Base-by-base conservation (phyloP, 345 rosid species). In the Salix viminalis region DNA sequence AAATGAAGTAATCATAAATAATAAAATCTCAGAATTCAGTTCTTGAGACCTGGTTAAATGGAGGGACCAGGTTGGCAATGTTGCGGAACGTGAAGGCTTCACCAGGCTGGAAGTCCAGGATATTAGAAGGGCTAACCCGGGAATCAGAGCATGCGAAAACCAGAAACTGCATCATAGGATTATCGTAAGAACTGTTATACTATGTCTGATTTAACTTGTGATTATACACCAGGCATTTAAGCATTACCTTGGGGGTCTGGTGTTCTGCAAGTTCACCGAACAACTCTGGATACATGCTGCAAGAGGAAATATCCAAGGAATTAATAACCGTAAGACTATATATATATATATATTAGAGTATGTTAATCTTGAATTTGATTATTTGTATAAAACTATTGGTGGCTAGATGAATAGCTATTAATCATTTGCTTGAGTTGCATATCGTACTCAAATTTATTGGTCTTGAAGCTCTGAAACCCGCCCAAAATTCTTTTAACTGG, bases 1-100 rank as follows among this genome's bases (percentile, higher is more conserved):
- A 13, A 11, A 44, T 44, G 4, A 44, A 44, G 4, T 13, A 44
- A 11, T 41, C 44, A 41, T 9, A 41, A 34, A 34, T 34, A 44
- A 44, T 44, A 44, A 44, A 10, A 44, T 16, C 18, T 50, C 56
- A 50, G 56, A 50, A 50, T 50, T 50, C 56, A 50, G 56, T 16
- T 50, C 56, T 50, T 14, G 16, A 7, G 58, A 85, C 89, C 89
- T 88, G 79, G 79, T 88, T 83, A 71, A 81, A 88, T 39, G 85
- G 46, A 80, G 91, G 91, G 67, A 86, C 89, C 85, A 88, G 66
- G 75, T 83, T 85, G 64, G 88, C 89, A 21, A 88, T 82, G 78
- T 88, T 88, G 76, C 86, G 88, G 66, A 71, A 85, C 69, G 82
- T 73, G 81, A 88, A 88, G 19, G 89, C 91, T 30, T 86, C 87